phyloP scores from a whole-genome alignment of 2,329 filamentous ascomycete species.

The Colletotrichum cereale region DNA sequence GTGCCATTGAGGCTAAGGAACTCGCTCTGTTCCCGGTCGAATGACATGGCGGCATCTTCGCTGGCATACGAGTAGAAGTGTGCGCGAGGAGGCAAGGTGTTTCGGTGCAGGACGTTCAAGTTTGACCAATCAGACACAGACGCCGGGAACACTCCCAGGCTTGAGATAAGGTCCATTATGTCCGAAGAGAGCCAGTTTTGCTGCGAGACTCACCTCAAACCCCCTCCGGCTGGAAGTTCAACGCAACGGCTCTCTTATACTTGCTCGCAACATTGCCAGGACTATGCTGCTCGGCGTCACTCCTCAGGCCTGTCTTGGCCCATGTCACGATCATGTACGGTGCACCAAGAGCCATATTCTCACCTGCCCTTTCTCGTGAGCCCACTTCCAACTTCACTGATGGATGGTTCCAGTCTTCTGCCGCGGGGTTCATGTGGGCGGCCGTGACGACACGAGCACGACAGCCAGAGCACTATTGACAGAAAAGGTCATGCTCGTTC shows the following conservation, averaged over 20 bases:
- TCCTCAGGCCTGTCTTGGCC: constrained; percentile 10
- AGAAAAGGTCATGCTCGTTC: constrained; percentile 7
- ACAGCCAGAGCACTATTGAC: not conserved
- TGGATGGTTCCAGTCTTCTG: not conserved
- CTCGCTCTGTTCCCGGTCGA: constrained; percentile 52
- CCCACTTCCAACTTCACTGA: not conserved
- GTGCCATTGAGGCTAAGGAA: constrained; percentile 58
- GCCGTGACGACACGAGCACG: constrained; percentile 15
- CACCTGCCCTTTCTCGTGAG: not conserved
- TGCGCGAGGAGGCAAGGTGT: constrained; percentile 66
- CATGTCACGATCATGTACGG: constrained; percentile 22
- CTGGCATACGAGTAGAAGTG: constrained; percentile 66
- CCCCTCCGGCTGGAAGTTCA: not conserved
- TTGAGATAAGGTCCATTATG: constrained; percentile 30
- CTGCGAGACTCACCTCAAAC: not conserved
- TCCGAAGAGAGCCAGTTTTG: not conserved
- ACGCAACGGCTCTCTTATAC: not conserved
- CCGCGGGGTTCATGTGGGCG: constrained; percentile 10
- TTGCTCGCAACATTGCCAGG: not conserved
- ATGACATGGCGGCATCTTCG: constrained; percentile 60
- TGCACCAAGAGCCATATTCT: not conserved
- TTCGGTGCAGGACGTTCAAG: constrained; percentile 66
- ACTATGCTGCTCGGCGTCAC: not conserved
- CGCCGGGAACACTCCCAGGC: constrained; percentile 33
- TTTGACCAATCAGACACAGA: constrained; percentile 69